Evolutionary conservation across 768 basidiomycete species (phyloP).

Genomic region (Tricholoma flavovirens): DNA sequence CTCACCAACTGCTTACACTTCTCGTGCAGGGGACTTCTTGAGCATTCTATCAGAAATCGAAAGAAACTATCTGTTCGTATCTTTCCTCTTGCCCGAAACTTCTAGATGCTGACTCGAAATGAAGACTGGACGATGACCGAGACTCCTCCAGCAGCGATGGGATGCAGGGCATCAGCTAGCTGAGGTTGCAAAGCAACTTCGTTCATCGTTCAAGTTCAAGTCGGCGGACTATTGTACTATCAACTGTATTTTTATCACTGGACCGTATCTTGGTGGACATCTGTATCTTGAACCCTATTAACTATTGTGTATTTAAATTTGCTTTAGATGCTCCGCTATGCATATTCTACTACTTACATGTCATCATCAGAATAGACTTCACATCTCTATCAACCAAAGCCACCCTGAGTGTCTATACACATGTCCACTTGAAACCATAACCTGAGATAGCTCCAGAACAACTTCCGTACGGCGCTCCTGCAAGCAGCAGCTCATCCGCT

Average conservation of each 20-base stretch:
- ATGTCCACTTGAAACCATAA: no score
- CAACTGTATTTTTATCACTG: background rate
- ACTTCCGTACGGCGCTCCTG: no score
- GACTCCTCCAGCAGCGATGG: slow-evolving; percentile 57
- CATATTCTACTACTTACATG: background rate
- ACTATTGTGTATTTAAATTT: background rate
- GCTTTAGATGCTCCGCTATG: background rate
- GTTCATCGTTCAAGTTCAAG: no score
- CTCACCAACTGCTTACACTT: slow-evolving; percentile 7
- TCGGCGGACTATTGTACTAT: background rate
- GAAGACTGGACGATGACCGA: slow-evolving; percentile 63
- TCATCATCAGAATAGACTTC: background rate
- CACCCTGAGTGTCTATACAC: no score
- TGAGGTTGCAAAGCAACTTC: background rate
- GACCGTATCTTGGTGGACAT: background rate
- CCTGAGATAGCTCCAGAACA: no score
- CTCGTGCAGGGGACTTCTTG: slow-evolving; percentile 75
- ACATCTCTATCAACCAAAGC: background rate
- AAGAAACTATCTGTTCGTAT: slow-evolving; percentile 73
- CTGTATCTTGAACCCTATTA: background rate
- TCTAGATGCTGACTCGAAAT: slow-evolving; percentile 9
- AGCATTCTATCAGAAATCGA: slow-evolving; percentile 91
- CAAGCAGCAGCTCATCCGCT: no score
- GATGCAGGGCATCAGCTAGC: slow-evolving; percentile 32
- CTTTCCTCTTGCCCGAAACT: slow-evolving; percentile 1